Conservation (phyloP, 768 basidiomycete genomes). For the Boletales sp. region DNA sequence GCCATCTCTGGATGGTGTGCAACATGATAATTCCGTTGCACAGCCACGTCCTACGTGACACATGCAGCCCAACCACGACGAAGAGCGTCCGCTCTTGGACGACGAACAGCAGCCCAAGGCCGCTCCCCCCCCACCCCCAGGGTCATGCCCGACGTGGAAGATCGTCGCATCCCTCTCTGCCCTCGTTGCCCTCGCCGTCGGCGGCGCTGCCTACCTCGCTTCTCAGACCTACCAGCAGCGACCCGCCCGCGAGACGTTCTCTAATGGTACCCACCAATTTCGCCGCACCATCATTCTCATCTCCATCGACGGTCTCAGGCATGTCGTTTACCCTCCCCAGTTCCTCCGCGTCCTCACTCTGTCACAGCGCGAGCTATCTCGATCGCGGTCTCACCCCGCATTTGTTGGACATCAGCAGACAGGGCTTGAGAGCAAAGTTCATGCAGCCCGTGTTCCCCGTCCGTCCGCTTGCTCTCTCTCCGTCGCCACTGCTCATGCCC, state of each 20-base stretch:
- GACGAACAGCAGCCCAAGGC: constrained; percentile 4
- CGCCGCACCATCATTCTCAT: constrained; percentile 79
- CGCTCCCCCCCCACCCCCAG: not conserved
- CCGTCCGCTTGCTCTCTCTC: constrained; percentile 34
- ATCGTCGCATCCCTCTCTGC: constrained; percentile 8
- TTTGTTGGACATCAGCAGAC: constrained; percentile 72
- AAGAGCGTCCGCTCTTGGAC: constrained; percentile 25
- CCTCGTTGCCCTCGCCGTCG: constrained; percentile 14
- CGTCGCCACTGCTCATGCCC: constrained; percentile 1
- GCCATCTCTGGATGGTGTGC: constrained; percentile 19
- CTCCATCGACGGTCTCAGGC: constrained; percentile 86
- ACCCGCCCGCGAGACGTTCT: constrained; percentile 30
- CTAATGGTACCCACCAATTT: constrained; percentile 83
- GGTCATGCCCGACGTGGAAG: constrained; percentile 4
- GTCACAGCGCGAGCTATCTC: constrained; percentile 74
- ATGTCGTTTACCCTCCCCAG: constrained; percentile 12
- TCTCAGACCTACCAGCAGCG: not conserved
- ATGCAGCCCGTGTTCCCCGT: constrained; percentile 89
- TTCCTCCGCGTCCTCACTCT: constrained; percentile 1
- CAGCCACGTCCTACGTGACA: constrained; percentile 18
- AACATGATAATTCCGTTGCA: constrained; percentile 4
- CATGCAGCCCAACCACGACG: constrained; percentile 11
- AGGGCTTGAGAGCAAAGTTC: constrained; percentile 83
- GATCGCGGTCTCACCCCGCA: constrained; percentile 85
- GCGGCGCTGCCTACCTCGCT: constrained; percentile 10